These are phyloP conservation scores for Cryphonectria naterciae DNA, from an alignment of 2,329 filamentous ascomycete species.

Conservation along the genomic window DNA sequence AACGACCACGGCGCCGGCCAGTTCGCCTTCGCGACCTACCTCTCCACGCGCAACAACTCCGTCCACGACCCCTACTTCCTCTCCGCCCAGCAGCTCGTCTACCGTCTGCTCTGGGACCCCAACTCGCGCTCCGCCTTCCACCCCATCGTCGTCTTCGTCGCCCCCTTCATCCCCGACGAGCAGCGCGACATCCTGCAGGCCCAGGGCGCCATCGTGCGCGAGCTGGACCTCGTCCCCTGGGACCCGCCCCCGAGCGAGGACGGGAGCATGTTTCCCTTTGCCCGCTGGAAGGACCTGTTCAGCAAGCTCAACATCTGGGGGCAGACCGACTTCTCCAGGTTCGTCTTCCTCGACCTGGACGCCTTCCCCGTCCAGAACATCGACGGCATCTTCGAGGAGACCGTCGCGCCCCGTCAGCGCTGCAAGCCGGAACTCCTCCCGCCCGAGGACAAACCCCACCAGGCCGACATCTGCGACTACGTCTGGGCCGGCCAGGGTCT, in stretches of 20 bases:
- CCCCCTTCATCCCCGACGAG: slow-evolving; percentile 27
- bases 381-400: slow-evolving; percentile 21
- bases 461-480: slow-evolving; percentile 24
- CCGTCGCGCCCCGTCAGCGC: slow-evolving; percentile 22
- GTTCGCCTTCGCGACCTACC: slow-evolving; percentile 27
- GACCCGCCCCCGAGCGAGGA: slow-evolving; percentile 21
- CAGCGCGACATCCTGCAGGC: slow-evolving; percentile 28
- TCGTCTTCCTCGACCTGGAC: slow-evolving; percentile 27
- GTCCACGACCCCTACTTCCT: slow-evolving; percentile 29
- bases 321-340: slow-evolving; percentile 20
- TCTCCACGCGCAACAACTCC: slow-evolving; percentile 28
- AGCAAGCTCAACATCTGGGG: slow-evolving; percentile 30
- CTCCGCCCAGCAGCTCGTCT: slow-evolving; percentile 28
- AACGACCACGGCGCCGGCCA: slow-evolving; percentile 28
- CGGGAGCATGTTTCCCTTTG: slow-evolving; percentile 24
- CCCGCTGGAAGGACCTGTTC: slow-evolving; percentile 27
- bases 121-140: slow-evolving; percentile 22
- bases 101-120: slow-evolving; percentile 28
- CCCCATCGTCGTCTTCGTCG: slow-evolving; percentile 27
- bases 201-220: slow-evolving; percentile 25
- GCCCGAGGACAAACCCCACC: slow-evolving; percentile 19
- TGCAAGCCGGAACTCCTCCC: slow-evolving; percentile 22
- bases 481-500: slow-evolving; percentile 22
- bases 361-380: slow-evolving; percentile 25
- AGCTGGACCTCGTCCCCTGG: slow-evolving; percentile 28